Evolutionary conservation across 2,329 filamentous ascomycete species (phyloP).

Genomic region (Fusarium sp.): DNA sequence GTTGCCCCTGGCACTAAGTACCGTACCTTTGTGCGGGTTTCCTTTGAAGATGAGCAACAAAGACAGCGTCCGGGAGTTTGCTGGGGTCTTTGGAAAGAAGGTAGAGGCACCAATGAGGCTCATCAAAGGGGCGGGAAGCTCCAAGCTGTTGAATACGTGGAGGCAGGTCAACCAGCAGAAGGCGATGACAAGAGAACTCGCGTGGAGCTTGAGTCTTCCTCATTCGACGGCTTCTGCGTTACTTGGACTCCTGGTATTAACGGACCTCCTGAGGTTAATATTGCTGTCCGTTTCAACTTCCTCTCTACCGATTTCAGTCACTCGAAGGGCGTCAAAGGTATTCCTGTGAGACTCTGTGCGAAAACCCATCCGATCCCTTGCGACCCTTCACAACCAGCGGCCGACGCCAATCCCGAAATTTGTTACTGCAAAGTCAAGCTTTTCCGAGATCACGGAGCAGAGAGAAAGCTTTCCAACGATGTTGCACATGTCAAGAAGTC

Average conservation of each 20-base stretch:
- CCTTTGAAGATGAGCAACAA: constrained; percentile 96
- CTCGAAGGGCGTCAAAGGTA: constrained; percentile 98
- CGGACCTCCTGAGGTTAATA: constrained; percentile 79
- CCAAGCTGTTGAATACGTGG: constrained; percentile 95
- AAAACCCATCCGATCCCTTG: constrained; percentile 80
- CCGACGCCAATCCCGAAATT: constrained; percentile 72
- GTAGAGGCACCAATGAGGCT: constrained; percentile 93
- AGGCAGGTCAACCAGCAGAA: constrained; percentile 69
- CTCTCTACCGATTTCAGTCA: constrained; percentile 98
- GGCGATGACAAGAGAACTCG: constrained; percentile 75
- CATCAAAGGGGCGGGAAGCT: constrained; percentile 93
- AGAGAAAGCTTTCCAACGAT: constrained; percentile 94
- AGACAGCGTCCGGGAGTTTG: constrained; percentile 83
- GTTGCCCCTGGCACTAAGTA: constrained; percentile 76
- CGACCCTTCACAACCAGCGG: constrained; percentile 62
- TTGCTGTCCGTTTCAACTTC: constrained; percentile 97
- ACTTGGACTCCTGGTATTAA: constrained; percentile 83
- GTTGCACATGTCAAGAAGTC: constrained; percentile 95
- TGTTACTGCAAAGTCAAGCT: constrained; percentile 98
- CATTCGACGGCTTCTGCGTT: constrained; percentile 94
- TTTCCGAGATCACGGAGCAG: constrained; percentile 94
- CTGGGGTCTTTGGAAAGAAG: constrained; percentile 95
- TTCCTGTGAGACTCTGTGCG: constrained; percentile 90
- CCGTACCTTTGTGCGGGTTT: constrained; percentile 92
- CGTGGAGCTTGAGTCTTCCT: constrained; percentile 79